Conservation (phyloP, 1,139 yeast species). For the Sugiyamaella paludigena region DNA sequence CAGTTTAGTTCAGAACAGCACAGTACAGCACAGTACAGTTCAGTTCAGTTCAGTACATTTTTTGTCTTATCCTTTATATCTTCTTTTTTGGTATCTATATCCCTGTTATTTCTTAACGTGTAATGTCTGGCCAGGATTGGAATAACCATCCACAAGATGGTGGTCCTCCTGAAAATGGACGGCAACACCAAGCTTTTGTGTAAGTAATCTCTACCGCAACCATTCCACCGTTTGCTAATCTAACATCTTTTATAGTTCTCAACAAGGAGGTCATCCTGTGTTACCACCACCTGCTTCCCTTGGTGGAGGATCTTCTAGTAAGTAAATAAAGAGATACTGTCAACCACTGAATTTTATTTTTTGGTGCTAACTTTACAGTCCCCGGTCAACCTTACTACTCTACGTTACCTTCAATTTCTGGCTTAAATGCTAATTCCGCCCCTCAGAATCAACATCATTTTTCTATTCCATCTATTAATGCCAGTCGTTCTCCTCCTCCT, state of each 20-base stretch:
- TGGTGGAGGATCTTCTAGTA: conserved; percentile 21
- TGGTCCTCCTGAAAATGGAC: conserved; percentile 10
- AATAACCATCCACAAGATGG: conserved; percentile 6
- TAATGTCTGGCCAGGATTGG: conserved; percentile 8
- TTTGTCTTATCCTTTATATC: too few relatives aligned
- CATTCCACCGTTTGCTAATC: too few relatives aligned
- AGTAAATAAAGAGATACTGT: conserved; percentile 9
- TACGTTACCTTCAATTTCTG: conserved; percentile 15
- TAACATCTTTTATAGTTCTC: conserved; percentile 17
- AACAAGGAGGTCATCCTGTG: conserved; percentile 31
- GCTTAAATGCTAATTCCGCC: conserved; percentile 15
- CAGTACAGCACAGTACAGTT: too few relatives aligned
- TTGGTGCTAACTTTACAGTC: conserved; percentile 1
- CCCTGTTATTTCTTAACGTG: too few relatives aligned
- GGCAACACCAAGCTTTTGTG: conserved; percentile 26
- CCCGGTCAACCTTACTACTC: conserved; percentile 23
- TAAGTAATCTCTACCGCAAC: conserved; percentile 13
- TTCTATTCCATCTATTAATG: conserved; percentile 9
- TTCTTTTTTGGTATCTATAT: too few relatives aligned
- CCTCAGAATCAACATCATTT: conserved; percentile 4
- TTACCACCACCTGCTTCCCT: conserved; percentile 34
- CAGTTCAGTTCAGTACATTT: too few relatives aligned
- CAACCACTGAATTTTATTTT: too few relatives aligned
- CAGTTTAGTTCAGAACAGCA: too few relatives aligned
- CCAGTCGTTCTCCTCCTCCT: conserved; percentile 14